A percentile compares a stretch with the other conserved stretches of the same genome.
Evolutionary conservation across 75 land plant species (phyloP).

Genomic region (Pinus tabuliformis): DNA sequence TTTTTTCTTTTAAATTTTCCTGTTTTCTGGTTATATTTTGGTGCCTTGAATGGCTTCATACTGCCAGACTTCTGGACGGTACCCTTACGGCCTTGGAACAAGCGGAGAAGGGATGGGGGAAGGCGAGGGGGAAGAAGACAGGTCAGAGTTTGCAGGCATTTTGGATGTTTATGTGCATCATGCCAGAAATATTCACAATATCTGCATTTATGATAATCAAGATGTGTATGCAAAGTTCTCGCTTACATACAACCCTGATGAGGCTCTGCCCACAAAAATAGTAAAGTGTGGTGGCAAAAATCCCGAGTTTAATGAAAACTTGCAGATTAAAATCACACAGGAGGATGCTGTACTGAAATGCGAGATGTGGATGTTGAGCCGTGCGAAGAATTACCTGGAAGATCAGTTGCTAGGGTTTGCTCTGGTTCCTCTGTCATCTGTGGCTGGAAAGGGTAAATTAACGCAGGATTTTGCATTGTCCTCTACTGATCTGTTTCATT

Average conservation of each 20-base stretch:
- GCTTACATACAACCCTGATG: constrained; percentile 55
- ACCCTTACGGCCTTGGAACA: neutral
- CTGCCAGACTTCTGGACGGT: neutral
- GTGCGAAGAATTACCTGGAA: constrained; percentile 48
- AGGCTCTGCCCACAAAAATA: constrained; percentile 40
- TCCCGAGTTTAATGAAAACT: constrained; percentile 60
- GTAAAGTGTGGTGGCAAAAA: constrained; percentile 65
- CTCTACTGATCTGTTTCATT: constrained; percentile 81
- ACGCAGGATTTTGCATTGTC: constrained; percentile 61
- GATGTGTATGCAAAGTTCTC: constrained; percentile 85
- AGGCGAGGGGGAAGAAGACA: constrained; percentile 6
- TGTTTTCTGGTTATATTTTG: neutral
- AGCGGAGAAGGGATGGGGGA: constrained; percentile 5
- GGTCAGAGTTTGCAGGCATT: constrained; percentile 35
- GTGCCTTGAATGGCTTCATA: neutral
- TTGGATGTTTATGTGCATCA: constrained; percentile 67
- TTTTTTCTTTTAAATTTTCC: neutral
- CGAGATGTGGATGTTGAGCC: constrained; percentile 80
- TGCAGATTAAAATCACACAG: constrained; percentile 37
- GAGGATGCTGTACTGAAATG: constrained; percentile 60
- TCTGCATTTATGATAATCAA: constrained; percentile 77
- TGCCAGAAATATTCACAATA: constrained; percentile 79
- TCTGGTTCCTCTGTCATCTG: constrained; percentile 46
- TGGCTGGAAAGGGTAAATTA: constrained; percentile 42
- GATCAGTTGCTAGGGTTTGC: constrained; percentile 77